Conservation (phyloP, 2,329 filamentous ascomycete species). For the Zalaria obscura region DNA sequence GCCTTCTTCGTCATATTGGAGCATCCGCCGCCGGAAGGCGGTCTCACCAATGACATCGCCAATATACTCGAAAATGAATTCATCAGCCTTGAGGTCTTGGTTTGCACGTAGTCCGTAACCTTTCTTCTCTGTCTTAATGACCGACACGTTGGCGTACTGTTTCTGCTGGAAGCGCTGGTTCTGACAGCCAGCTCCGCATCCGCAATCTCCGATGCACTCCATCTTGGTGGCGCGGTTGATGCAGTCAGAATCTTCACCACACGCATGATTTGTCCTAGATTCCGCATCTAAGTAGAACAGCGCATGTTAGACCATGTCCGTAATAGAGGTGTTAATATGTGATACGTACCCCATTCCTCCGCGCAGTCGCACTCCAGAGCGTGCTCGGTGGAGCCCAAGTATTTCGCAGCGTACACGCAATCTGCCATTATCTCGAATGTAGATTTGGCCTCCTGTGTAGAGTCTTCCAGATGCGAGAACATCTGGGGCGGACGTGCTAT, state of each 20-base stretch:
- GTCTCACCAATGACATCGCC: slow-evolving; percentile 94
- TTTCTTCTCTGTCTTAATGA: slow-evolving; percentile 97
- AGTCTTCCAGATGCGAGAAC: slow-evolving; percentile 63
- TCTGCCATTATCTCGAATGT: slow-evolving; percentile 71
- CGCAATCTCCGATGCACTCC: slow-evolving; percentile 80
- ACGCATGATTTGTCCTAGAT: slow-evolving; percentile 57
- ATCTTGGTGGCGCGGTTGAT: slow-evolving; percentile 98
- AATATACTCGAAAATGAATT: slow-evolving; percentile 97
- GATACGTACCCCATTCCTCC: slow-evolving; percentile 78
- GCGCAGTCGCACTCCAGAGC: slow-evolving; percentile 90
- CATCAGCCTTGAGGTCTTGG: slow-evolving; percentile 59
- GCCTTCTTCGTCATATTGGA: slow-evolving; percentile 86
- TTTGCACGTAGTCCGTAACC: slow-evolving; percentile 84
- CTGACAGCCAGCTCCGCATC: slow-evolving; percentile 76
- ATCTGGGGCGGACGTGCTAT: slow-evolving; percentile 48
- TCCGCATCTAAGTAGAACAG: slow-evolving; percentile 32
- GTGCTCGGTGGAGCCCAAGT: slow-evolving; percentile 81
- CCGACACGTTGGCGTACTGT: slow-evolving; percentile 79
- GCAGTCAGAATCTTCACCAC: slow-evolving; percentile 91
- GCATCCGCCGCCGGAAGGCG: slow-evolving; percentile 77
- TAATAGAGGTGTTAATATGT: slow-evolving; percentile 3
- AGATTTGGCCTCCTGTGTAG: slow-evolving; percentile 58
- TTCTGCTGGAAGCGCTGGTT: slow-evolving; percentile 90
- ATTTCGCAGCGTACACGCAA: slow-evolving; percentile 84
- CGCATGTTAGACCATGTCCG: background rate